Evolutionary conservation across 306 rosid genomes (phyloP).

Genomic region (Malus fusca): DNA sequence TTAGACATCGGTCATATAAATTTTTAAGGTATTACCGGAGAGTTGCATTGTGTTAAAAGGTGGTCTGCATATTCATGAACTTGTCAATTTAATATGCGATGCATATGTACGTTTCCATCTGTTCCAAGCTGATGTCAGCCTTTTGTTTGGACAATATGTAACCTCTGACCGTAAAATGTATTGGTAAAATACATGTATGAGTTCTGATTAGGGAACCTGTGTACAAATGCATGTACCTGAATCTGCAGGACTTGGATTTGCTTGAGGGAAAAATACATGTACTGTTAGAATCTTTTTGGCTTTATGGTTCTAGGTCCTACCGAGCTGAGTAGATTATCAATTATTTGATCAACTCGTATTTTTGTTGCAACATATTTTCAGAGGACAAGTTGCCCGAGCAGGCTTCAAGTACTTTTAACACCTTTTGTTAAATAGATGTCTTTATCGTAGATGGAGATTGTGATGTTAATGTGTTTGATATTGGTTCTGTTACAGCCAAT

Average conservation of each 20-base stretch:
- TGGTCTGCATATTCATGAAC: not conserved
- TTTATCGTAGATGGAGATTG: not conserved
- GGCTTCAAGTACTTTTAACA: not conserved
- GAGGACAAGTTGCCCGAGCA: not conserved
- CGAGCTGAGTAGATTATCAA: not conserved
- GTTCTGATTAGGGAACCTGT: not conserved
- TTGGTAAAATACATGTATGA: not conserved
- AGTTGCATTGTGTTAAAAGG: not conserved
- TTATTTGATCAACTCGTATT: not conserved
- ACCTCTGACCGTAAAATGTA: not conserved
- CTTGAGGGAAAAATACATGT: not conserved
- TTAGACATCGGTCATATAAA: not conserved
- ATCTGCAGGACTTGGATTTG: not conserved
- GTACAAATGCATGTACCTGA: not conserved
- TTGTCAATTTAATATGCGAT: not conserved
- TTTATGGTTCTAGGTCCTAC: not conserved
- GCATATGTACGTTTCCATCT: not conserved
- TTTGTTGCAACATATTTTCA: not conserved
- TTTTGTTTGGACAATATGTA: not conserved
- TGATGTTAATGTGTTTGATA: slow-evolving; percentile 10
- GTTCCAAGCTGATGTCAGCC: not conserved
- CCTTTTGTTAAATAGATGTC: not conserved
- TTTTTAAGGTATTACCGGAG: not conserved
- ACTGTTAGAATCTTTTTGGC: not conserved
- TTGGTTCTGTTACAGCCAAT: slow-evolving; percentile 64